Evolutionary conservation across 2,329 filamentous ascomycete genomes (phyloP), one percentile per base, ranked within the genome.

Genomic region (Sarocladium brachiariae): DNA sequence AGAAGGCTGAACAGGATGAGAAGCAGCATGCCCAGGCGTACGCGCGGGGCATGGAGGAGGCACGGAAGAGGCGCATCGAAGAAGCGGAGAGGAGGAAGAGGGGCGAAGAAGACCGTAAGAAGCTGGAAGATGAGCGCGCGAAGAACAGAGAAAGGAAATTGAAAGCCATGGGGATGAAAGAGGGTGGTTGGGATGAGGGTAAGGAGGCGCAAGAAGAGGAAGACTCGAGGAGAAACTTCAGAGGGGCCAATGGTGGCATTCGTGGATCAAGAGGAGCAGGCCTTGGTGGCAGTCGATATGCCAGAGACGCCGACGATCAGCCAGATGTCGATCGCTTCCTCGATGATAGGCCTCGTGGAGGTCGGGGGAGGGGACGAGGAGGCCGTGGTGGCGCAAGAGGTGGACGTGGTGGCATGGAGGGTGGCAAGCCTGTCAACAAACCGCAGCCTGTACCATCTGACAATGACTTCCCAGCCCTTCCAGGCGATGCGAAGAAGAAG

Each of bases 121-220:
- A 70, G 54, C 68, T 80, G 55, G 78, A 83, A 23, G 78, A 81
- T 33, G 81, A 84, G 66, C 72, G 81, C 11, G 77, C 75, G 21
- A 74, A 73, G 56, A 84, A 84, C 58, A 64, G 80, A 8, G 78
- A 81, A 63, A 67, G 80, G 48, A 84, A 84, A 61, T 68, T 84
- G 18, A 77, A 77, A 56, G 80, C 80, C 1, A 74, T 83, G 67
- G 71, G 72, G 25, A 67, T 65, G 43, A 77, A 75, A 61, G 73
- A 78, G 34, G 72, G 71, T 25, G 73, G 70, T 54, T 84, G 80
- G 81, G 80, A 83, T 52, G 73, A 78, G 58, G 79, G 78, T 35
- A 83, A 82, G 64, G 67, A 72, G 37, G 64, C 67, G 10, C 57
- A 65, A 13, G 65, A 63, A 14, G 71, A 75, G 35, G 71, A 75